These are phyloP conservation scores for Hygrocybe coccinea DNA, from an alignment of 768 basidiomycete genomes.

Conservation along the genomic window DNA sequence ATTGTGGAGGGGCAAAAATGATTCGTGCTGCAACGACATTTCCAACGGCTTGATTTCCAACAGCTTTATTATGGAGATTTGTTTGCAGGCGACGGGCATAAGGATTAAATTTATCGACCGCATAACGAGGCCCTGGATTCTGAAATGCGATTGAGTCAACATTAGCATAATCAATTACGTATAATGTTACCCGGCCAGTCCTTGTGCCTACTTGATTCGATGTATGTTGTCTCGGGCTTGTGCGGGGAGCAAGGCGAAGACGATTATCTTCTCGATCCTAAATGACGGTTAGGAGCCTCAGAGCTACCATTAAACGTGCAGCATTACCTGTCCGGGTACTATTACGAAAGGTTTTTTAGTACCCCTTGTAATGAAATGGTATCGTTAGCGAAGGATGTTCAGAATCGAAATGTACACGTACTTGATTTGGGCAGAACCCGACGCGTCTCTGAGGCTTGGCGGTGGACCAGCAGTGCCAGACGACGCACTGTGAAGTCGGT, in stretches of 20 bases:
- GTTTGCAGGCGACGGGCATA: background rate
- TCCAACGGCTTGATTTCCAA: background rate
- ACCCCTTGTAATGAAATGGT: slow-evolving; percentile 3
- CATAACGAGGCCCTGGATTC: background rate
- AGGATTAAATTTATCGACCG: background rate
- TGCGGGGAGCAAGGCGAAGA: background rate
- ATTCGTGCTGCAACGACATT: background rate
- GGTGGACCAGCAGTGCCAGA: background rate
- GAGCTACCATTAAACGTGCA: background rate
- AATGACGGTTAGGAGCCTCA: background rate
- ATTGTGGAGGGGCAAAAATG: background rate
- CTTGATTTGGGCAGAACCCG: background rate
- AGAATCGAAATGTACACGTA: background rate
- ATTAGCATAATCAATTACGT: too few species aligned
- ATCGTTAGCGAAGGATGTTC: background rate
- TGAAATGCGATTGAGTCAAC: too few species aligned
- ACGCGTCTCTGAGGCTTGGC: slow-evolving; percentile 2
- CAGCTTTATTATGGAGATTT: background rate
- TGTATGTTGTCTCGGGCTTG: too few species aligned
- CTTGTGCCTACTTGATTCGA: too few species aligned
- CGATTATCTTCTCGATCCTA: background rate
- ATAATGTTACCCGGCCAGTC: too few species aligned
- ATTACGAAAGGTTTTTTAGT: slow-evolving; percentile 16
- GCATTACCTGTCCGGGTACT: slow-evolving; percentile 8
- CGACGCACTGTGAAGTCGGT: background rate